Evolutionary conservation across 1,284 basidiomycete species (phyloP), one percentile per base, ranked within the genome.

Genomic region (Marasmius sp.): DNA sequence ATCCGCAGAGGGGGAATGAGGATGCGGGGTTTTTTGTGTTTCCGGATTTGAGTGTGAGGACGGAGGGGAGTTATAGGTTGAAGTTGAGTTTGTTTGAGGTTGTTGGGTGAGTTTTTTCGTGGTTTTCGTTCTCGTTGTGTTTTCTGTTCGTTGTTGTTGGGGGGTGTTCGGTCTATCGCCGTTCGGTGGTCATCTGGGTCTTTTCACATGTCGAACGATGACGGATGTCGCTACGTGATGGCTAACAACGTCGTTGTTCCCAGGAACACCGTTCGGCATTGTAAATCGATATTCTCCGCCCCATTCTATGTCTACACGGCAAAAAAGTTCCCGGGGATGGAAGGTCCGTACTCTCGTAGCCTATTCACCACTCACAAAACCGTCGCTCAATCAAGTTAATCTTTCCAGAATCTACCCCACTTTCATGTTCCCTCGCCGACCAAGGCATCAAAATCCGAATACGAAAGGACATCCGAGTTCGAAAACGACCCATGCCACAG

Each of bases 401-500:
- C n/a, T n/a, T n/a, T n/a, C n/a, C 72, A 93, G 93, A 94, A 75
- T 94, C 93, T 0, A 95, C 94, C 0, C 88, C 91, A 16, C 80
- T 96, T 0, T 96, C 94, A 1, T 92, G 90, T 67, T 91, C 91
- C 0, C 84, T 97, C 61, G 93, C 94, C 10, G 92, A 94, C 70
- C 94, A 97, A 75, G 94, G 94, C 4, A 92, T 96, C 73, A 95
- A 96, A 75, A 95, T 97, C 54, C 87, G 94, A 33, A 95, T 96
- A 45, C 85, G 94, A 49, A 95, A 94, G 73, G 93, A 95, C 66
- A 93, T 93, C 47, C 86, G 92, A 1, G 87, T 91, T 27, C 84
- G 92, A 64, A 93, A 93, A 72, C 80, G 86, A 11, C 83, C 85
- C 1, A 77, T 81, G 41, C 34, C 20, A 16, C 75, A 77, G 27